Evolutionary conservation across 208 protist genomes (phyloP), one percentile per base, ranked within the genome.

Genomic region (Crithidia brevicula): DNA sequence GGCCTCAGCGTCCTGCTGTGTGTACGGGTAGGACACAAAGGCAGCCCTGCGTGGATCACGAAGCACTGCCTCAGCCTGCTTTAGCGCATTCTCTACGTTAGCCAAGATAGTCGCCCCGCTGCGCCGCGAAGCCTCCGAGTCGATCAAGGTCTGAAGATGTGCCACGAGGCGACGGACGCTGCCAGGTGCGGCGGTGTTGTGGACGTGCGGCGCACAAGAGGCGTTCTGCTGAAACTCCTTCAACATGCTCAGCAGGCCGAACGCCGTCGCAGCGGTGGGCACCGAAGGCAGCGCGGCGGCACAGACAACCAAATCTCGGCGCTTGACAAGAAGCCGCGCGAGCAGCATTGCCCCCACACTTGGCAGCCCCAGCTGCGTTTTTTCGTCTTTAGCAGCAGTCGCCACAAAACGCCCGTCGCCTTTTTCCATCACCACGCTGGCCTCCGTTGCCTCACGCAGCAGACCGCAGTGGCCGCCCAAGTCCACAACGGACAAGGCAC

Each of bases 381-480:
- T 22, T 7, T 15, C 50, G 0, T 15, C 58, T 0, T 2, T 30
- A 22, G 58, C 58, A 0, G 3, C 20, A 8, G 42, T 15, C n/a
- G n/a, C n/a, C n/a, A n/a, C n/a, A n/a, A n/a, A n/a, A n/a, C n/a
- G n/a, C n/a, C n/a, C n/a, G 28, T 11, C 34, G 18, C 20, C 59
- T 13, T 43, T 54, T 7, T 65, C 59, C 28, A 45, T 4, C 10
- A 31, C 40, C 0, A 33, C 22, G 43, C 22, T n/a, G 0, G 64
- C 42, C 64, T 30, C 43, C 11, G 40, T 58, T 5, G 59, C 58
- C 6, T 73, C 67, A 7, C 28, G 43, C 23, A 67, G 42, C 16
- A 74, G 43, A 8, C 20, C 15, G 42, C 28, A 67, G 60, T 67
- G 57, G 51, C 68, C 57, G 8, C 59, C 51, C n/a, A 74, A 49